Evolutionary conservation across 805 yeast species (phyloP), one percentile per base, ranked within the genome.

Genomic region (Starmerella gropengiesseri): DNA sequence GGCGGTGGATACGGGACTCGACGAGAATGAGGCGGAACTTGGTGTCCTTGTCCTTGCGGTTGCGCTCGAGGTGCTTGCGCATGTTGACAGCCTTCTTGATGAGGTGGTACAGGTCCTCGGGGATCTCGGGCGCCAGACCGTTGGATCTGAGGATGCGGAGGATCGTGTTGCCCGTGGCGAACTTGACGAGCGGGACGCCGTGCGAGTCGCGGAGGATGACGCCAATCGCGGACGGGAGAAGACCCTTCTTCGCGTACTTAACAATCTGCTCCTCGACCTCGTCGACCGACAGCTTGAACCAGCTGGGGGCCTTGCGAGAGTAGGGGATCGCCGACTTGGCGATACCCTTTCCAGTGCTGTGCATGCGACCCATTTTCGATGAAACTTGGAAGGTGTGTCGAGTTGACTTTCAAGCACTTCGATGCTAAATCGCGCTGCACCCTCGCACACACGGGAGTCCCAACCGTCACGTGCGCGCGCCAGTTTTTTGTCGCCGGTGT

Each of bases 41-140:
- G 63, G 98, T 91, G 76, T 91, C 99, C 81, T 91, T 89, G 77
- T 91, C 99, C 81, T 91, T 91, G 84, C 99, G 87, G 96, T 91
- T 91, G 75, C 93, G 84, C 77, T 91, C 99, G 69, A 91, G 81
- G 75, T 91, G 99, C 84, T 91, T 91, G 86, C 99, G 91, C 72
- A 93, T 95, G 59, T 96, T 67, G 65, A 91, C 97, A 68, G 99
- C 99, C 81, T 91, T 91, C 86, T 89, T 91, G 69, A 91, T 91
- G 74, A 91, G 81, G 75, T 74, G 87, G 91, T 91, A 91, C 65
- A 91, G 81, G 71, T 91, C 99, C 80, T 91, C 99, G 73, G 99
- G 99, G 66, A 91, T 82, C 75, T 91, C 98, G 71, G 99, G 97
- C 66, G 97, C 98, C 67, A 91, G 84, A 81, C 98, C 99, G 78